These are phyloP conservation scores for Calonectria naviculata DNA, from an alignment of 2,329 filamentous ascomycete species.

Conservation along the genomic window DNA sequence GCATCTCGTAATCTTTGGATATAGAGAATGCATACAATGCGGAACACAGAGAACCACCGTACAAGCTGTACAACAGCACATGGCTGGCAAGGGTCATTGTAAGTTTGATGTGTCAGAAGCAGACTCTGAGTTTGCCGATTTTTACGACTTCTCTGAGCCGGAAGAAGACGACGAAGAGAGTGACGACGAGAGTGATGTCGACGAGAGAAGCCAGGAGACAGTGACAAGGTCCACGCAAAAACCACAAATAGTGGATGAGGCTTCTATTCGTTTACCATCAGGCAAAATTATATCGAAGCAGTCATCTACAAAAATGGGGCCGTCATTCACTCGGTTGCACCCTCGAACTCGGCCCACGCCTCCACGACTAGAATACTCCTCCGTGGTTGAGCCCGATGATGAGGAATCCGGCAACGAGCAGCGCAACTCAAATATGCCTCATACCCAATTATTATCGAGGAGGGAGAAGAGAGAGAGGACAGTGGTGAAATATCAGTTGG, in stretches of 20 bases:
- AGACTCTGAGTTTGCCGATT: conserved; percentile 52
- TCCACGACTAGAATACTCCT: neutral
- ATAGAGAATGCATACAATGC: conserved; percentile 63
- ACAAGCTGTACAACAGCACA: conserved; percentile 62
- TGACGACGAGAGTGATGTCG: neutral
- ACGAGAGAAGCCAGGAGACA: neutral
- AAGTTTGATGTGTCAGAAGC: conserved; percentile 49
- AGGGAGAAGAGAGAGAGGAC: neutral
- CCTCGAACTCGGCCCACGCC: neutral
- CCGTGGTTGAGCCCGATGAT: neutral
- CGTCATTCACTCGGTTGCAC: neutral
- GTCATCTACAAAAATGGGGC: neutral
- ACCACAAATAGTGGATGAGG: neutral
- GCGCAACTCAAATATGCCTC: neutral
- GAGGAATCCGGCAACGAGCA: neutral
- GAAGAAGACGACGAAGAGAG: neutral
- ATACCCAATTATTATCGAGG: neutral
- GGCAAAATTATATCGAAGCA: neutral
- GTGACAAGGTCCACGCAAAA: neutral
- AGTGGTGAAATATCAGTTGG: neutral
- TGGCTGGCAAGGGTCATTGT: conserved; percentile 61
- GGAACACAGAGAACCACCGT: conserved; percentile 54
- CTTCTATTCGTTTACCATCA: neutral
- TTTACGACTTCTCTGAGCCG: conserved; percentile 46
- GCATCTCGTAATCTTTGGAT: conserved; percentile 58